Evolutionary conservation across 2,329 filamentous ascomycete species (phyloP), one percentile per base, ranked within the genome.

Genomic region (Uncinocarpus reesii): DNA sequence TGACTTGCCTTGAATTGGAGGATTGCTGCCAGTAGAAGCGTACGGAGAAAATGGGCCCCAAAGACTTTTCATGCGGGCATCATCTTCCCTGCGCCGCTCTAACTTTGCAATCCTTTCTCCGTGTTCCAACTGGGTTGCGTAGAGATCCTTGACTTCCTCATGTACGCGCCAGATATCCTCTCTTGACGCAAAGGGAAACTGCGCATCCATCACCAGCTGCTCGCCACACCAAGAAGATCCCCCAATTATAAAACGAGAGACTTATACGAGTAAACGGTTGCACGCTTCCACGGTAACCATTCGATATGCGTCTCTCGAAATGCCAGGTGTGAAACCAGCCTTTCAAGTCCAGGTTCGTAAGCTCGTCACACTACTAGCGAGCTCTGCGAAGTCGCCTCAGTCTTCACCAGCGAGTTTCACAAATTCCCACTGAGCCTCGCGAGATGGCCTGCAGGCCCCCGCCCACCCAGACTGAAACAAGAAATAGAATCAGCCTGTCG

Each of bases 1-100:
- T 28, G 34, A 62, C 78, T 66, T 69, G 93, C 90, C 87, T 71
- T 93, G 85, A 63, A 93, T 85, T 47, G 88, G 84, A 38, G 87
- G 89, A 47, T 86, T 84, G 57, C 83, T 81, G 50, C 94, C 66
- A 32, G 88, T 80, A 55, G 82, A 83, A n/a, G 90, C 88, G 62
- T 95, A 95, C 13, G 89, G 89, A 48, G 89, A 94, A 41, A 75
- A 70, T 55, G 84, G 83, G 42, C 79, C 79, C 92, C 92, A 98
- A 49, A 93, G 84, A 52, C 85, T 94, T 67, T 90, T 93, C 65
- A 81, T 66, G 55, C 75, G 71, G 48, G 74, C 73, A 65, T 81
- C 78, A 56, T 81, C 78, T 55, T 81, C 78, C 51, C 76, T 75
- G 52, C 75, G 73, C 50, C 78, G 72, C 62, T 83, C 80, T 51